Evolutionary conservation across 441 rosid genomes (phyloP).

Genomic region (Gossypium lobatum): DNA sequence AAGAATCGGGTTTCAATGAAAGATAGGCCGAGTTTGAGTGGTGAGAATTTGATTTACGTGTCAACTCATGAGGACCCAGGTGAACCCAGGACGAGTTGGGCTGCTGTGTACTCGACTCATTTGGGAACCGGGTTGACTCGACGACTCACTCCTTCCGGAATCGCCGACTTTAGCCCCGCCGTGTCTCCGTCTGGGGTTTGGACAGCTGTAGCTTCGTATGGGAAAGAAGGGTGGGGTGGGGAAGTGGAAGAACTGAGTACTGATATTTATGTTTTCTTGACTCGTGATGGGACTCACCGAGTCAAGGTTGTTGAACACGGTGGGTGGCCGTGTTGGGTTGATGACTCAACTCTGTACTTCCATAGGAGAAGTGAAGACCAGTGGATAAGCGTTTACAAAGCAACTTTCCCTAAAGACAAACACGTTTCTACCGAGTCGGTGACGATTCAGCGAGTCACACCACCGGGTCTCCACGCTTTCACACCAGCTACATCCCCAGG

Average conservation of each 20-base stretch:
- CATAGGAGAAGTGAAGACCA: constrained; percentile 60
- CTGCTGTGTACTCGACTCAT: constrained; percentile 74
- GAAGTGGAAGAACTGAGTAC: constrained; percentile 74
- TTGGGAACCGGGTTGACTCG: constrained; percentile 58
- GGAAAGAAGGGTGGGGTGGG: constrained; percentile 63
- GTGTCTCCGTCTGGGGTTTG: constrained; percentile 68
- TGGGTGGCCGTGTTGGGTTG: constrained; percentile 93
- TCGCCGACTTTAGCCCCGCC: constrained; percentile 86
- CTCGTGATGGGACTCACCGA: constrained; percentile 64
- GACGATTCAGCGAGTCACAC: constrained; percentile 55
- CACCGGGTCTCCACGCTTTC: constrained; percentile 77
- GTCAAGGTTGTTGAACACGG: constrained; percentile 75
- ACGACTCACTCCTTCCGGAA: constrained; percentile 54
- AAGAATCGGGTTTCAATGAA: constrained; percentile 50
- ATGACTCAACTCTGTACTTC: constrained; percentile 62
- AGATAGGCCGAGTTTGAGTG: constrained; percentile 61
- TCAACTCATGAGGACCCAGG: constrained; percentile 72
- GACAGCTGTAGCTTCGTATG: constrained; percentile 83
- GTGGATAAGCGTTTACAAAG: constrained; percentile 76
- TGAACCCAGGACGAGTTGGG: constrained; percentile 66
- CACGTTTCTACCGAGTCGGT: constrained; percentile 37
- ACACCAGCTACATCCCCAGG: constrained; percentile 88
- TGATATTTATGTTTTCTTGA: constrained; percentile 61
- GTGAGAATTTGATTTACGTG: constrained; percentile 56
- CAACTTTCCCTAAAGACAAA: constrained; percentile 32